Evolutionary conservation across 208 protist genomes (phyloP).

Genomic region (Jaenimonas drosophilae): DNA sequence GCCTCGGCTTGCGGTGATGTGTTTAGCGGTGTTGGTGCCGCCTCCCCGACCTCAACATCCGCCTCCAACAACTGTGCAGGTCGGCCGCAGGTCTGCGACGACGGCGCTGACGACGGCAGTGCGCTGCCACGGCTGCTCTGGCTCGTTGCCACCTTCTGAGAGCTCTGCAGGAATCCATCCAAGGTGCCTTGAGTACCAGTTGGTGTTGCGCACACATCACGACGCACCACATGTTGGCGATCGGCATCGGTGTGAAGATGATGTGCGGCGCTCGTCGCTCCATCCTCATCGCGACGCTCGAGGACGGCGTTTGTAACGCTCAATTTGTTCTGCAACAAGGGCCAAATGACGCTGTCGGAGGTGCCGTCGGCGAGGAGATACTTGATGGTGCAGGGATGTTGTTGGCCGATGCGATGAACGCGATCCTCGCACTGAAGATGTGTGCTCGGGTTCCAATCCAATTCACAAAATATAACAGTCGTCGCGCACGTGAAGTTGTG

Average conservation of each 20-base stretch:
- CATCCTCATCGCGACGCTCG: constrained; percentile 18
- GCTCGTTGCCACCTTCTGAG: too few species aligned
- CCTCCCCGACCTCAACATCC: too few species aligned
- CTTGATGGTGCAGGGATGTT: constrained; percentile 79
- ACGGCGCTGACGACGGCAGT: too few species aligned
- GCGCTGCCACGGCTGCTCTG: too few species aligned
- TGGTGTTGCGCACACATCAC: constrained; percentile 14
- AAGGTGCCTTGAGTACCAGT: constrained; percentile 15
- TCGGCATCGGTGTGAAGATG: constrained; percentile 24
- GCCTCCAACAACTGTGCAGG: too few species aligned
- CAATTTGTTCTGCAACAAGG: constrained; percentile 80
- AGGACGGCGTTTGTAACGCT: constrained; percentile 74
- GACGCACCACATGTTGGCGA: constrained; percentile 26
- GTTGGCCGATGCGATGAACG: constrained; percentile 94
- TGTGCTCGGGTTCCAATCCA: constrained; percentile 96
- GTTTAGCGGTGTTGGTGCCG: too few species aligned
- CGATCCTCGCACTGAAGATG: constrained; percentile 95
- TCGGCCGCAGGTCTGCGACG: too few species aligned
- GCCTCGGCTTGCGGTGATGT: too few species aligned
- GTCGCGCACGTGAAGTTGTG: constrained; percentile 92
- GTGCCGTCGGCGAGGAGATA: constrained; percentile 91
- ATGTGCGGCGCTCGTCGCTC: not conserved
- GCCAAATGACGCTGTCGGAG: constrained; percentile 86
- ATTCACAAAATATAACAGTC: constrained; percentile 95
- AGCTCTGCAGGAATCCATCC: constrained; percentile 27